These are phyloP conservation scores for Eustoma russellianum DNA, from an alignment of 257 asterid species.

Conservation along the genomic window DNA sequence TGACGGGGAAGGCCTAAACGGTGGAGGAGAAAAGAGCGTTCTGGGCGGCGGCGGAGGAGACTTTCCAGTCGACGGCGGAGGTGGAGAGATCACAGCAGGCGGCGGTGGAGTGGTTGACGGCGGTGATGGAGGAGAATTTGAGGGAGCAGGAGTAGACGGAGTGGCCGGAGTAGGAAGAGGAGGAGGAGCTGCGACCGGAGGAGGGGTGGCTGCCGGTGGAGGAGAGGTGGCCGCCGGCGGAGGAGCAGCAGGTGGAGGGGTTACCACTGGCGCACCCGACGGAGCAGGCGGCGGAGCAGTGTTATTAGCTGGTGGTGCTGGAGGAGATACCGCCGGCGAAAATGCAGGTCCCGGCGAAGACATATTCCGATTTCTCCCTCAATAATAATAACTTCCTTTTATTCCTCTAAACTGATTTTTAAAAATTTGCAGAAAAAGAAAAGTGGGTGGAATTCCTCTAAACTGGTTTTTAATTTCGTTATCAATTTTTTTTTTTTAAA, in stretches of 20 bases:
- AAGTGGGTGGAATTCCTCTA: too few relatives aligned
- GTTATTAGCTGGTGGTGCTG: too few relatives aligned
- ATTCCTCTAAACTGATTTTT: too few relatives aligned
- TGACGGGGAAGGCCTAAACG: conserved; percentile 28
- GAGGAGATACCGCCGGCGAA: conserved; percentile 31
- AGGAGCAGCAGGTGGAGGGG: conserved; percentile 21
- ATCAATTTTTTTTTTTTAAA: too few relatives aligned
- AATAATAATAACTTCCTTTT: not conserved
- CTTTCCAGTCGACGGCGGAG: conserved; percentile 21
- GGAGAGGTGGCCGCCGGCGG: conserved; percentile 13
- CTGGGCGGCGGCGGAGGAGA: conserved; percentile 17
- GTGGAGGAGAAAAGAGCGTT: conserved; percentile 15
- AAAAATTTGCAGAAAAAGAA: too few relatives aligned
- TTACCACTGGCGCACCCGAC: conserved; percentile 22
- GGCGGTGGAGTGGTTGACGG: conserved; percentile 16
- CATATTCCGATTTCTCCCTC: conserved; percentile 9
- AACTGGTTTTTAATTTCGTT: too few relatives aligned
- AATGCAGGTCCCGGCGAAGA: conserved; percentile 21
- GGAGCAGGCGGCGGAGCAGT: conserved; percentile 42
- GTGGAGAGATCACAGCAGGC: conserved; percentile 14
- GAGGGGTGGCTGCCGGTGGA: conserved; percentile 22
- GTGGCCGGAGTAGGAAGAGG: conserved; percentile 16
- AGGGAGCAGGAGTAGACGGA: conserved; percentile 20
- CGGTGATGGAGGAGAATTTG: conserved; percentile 18
- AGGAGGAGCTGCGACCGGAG: conserved; percentile 23